phyloP scores from a whole-genome alignment of 1,284 basidiomycete genomes.

The Neolentinus lepideus region DNA sequence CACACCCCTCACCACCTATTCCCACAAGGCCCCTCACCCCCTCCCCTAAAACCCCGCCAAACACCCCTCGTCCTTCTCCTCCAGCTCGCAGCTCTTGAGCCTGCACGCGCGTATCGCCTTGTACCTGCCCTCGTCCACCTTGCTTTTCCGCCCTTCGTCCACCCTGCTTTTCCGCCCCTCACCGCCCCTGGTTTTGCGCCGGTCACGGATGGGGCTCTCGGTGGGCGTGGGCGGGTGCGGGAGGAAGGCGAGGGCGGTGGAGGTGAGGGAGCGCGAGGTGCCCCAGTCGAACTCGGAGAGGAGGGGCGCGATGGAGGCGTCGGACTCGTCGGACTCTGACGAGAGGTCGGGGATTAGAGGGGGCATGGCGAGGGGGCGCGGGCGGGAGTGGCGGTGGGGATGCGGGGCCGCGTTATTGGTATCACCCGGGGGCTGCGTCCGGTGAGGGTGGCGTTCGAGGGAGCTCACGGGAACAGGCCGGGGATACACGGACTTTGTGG shows the following conservation, averaged over 20 bases:
- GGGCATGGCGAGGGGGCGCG: slow-evolving; percentile 23
- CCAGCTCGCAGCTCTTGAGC: slow-evolving; percentile 15
- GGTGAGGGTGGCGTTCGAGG: no score
- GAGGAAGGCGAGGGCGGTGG: slow-evolving; percentile 12
- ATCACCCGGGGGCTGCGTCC: slow-evolving; percentile 2
- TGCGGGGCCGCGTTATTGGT: no score
- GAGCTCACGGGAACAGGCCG: no score
- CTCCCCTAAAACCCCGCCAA: slow-evolving; percentile 26
- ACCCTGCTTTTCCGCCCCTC: neutral
- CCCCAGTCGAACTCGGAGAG: slow-evolving; percentile 8
- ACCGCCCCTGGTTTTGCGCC: neutral
- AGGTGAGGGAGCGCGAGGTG: slow-evolving; percentile 18
- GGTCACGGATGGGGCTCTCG: slow-evolving; percentile 5
- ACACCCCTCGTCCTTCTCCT: slow-evolving; percentile 23
- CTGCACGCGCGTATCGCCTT: slow-evolving; percentile 12
- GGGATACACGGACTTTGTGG: slow-evolving; percentile 23
- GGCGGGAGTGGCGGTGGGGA: neutral
- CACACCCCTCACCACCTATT: no score
- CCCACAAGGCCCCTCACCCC: no score
- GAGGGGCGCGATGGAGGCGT: slow-evolving; percentile 26
- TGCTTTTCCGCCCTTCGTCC: neutral
- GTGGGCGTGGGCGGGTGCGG: slow-evolving; percentile 7
- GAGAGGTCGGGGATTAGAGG: slow-evolving; percentile 52
- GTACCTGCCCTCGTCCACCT: slow-evolving; percentile 10
- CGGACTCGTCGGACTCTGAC: slow-evolving; percentile 57